Evolutionary conservation across 331 rosid genomes (phyloP).

Genomic region (Rhamnella rubrinervis): DNA sequence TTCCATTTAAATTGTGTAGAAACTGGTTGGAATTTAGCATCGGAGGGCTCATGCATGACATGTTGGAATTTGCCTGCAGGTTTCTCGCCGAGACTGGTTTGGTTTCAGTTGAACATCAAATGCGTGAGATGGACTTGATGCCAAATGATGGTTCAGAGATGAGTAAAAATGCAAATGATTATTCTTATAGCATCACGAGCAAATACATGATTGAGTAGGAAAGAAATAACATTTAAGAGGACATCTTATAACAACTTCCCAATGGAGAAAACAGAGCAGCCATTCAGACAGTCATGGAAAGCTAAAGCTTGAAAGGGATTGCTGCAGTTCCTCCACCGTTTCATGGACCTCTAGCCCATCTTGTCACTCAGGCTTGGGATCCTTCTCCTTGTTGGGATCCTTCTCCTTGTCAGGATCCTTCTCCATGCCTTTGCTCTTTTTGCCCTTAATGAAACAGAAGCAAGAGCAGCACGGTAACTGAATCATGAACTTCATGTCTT

Average conservation of each 20-base stretch:
- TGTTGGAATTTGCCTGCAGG: constrained; percentile 45
- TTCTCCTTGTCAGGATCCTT: constrained; percentile 37
- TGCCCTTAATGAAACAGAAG: constrained; percentile 54
- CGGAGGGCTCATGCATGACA: constrained; percentile 13
- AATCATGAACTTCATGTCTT: constrained; percentile 51
- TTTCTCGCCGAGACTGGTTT: constrained; percentile 84
- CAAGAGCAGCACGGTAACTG: constrained; percentile 62
- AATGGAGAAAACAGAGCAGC: not conserved
- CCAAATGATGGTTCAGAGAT: constrained; percentile 36
- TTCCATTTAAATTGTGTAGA: not conserved
- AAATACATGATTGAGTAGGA: constrained; percentile 20
- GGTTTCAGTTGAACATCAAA: constrained; percentile 74
- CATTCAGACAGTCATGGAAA: constrained; percentile 15
- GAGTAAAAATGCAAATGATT: constrained; percentile 35
- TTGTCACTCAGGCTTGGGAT: constrained; percentile 39
- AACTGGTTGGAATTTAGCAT: constrained; percentile 8
- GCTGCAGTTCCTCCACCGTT: constrained; percentile 13
- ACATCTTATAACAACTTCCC: constrained; percentile 11
- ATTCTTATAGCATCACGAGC: constrained; percentile 22
- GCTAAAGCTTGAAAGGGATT: constrained; percentile 15
- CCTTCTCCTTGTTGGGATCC: constrained; percentile 11
- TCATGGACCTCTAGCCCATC: constrained; percentile 2
- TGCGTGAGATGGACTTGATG: constrained; percentile 65
- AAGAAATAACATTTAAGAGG: constrained; percentile 17
- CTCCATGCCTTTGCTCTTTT: constrained; percentile 41